phyloP scores from a whole-genome alignment of 805 yeast genomes.

The Peterozyma xylosa region DNA sequence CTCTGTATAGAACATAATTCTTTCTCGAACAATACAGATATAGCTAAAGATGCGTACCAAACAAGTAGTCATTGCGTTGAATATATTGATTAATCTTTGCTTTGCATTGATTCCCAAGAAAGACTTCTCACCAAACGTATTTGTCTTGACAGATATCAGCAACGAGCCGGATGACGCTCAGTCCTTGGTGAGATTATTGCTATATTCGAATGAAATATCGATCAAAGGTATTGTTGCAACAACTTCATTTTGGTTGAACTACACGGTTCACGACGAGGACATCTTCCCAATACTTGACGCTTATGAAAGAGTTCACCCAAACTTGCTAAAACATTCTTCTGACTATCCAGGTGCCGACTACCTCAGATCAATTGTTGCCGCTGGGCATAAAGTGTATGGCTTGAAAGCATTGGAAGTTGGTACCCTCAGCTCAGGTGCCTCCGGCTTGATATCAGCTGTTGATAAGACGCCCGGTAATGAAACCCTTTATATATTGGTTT shows the following conservation, averaged over 20 bases:
- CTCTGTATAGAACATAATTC: no score
- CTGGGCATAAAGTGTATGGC: slow-evolving; percentile 20
- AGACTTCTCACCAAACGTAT: slow-evolving; percentile 19
- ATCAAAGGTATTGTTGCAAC: slow-evolving; percentile 24
- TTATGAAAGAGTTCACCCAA: slow-evolving; percentile 18
- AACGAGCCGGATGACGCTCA: slow-evolving; percentile 26
- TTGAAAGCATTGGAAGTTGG: slow-evolving; percentile 12
- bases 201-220: slow-evolving; percentile 22
- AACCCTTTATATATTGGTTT: slow-evolving; percentile 15
- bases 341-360: slow-evolving; percentile 19
- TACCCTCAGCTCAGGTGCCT: slow-evolving; percentile 18
- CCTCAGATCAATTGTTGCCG: slow-evolving; percentile 17
- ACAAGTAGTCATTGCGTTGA: background rate
- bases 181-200: slow-evolving; percentile 20
- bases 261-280: slow-evolving; percentile 21
- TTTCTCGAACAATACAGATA: no score
- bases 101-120: slow-evolving; percentile 9
- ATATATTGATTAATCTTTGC: background rate
- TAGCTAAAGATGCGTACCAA: no score
- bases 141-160: slow-evolving; percentile 22
- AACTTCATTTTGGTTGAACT: slow-evolving; percentile 24
- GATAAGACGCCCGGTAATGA: slow-evolving; percentile 13
- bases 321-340: slow-evolving; percentile 17
- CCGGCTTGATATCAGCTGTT: slow-evolving; percentile 15
- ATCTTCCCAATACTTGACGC: slow-evolving; percentile 23